Evolutionary conservation across 345 rosid genomes (phyloP).

Genomic region (Brassica juncea): DNA sequence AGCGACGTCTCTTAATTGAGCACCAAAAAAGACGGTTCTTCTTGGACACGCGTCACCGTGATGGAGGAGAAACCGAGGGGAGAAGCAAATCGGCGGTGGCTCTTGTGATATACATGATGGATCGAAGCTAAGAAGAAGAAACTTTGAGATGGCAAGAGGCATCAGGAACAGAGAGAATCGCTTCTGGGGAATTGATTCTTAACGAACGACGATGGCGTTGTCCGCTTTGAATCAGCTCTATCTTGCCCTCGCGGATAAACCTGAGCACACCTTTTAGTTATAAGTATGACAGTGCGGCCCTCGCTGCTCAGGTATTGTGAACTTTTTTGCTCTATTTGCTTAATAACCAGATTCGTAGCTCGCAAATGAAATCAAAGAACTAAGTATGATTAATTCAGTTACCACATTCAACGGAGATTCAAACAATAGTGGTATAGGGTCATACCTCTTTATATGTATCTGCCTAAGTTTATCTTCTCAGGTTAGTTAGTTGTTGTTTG

Average conservation of each 20-base stretch:
- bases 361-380: conserved; percentile 90
- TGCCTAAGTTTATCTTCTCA: too few species aligned
- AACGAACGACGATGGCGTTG: conserved; percentile 23
- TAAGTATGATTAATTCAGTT: conserved; percentile 61
- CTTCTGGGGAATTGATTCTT: not conserved
- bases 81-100: too few species aligned
- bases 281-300: conserved; percentile 58
- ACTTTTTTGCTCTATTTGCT: not conserved
- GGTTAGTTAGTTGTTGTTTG: too few species aligned
- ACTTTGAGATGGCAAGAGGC: too few species aligned
- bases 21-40: too few species aligned
- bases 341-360: conserved; percentile 62
- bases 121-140: too few species aligned
- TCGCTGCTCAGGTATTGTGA: conserved; percentile 75
- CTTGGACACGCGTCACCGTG: too few species aligned
- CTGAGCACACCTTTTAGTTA: conserved; percentile 37
- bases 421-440: conserved; percentile 50
- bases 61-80: too few species aligned
- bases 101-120: too few species aligned
- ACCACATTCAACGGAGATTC: conserved; percentile 73
- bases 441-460: not conserved
- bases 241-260: conserved; percentile 15
- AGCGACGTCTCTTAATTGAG: too few species aligned
- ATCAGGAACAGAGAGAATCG: not conserved
- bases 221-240: conserved; percentile 30